Evolutionary conservation across 2,329 filamentous ascomycete species (phyloP), one percentile per base, ranked within the genome.

Genomic region (Cladosporium sp.): DNA sequence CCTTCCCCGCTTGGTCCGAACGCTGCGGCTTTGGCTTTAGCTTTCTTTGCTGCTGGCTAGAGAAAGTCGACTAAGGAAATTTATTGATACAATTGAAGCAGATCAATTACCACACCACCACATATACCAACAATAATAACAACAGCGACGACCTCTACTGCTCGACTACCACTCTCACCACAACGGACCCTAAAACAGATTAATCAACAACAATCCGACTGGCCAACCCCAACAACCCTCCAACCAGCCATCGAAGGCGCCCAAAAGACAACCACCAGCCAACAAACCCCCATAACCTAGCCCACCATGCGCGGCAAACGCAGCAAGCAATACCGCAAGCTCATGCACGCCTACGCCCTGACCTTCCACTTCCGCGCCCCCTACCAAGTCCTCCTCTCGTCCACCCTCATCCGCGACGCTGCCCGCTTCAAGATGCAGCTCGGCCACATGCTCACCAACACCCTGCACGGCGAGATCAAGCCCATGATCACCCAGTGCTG

Each of bases 311-410:
- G 87, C 74, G 88, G 88, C 63, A 91, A 91, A 80, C 83, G 87
- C 67, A 84, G 83, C 50, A 89, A 91, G 79, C 88, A 90, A 73
- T 93, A 92, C 78, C 87, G 89, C 76, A 97, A 97, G 88, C 88
- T 97, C 74, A 96, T 99, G 89, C 89, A 92, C 80, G 90, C 94
- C 76, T 97, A 93, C 85, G 88, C 89, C 75, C 85, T 94, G 78
- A 89, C 88, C 67, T 97, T 96, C 77, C 90, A 91, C 67, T 97
- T 97, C 78, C 91, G 93, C 72, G 91, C 95, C 80, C 93, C 95
- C 12, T 98, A 97, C 80, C 95, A 98, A 81, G 89, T 96, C 61
- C 82, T 97, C 52, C 88, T 97, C 67, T 93, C 97, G 76, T 91
- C 92, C 66, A 88, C 93, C 69, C 91, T 98, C 72, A 86, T 98